Base-by-base conservation (phyloP, 1,284 basidiomycete genomes). In the Hypsizygus ulmarius region DNA sequence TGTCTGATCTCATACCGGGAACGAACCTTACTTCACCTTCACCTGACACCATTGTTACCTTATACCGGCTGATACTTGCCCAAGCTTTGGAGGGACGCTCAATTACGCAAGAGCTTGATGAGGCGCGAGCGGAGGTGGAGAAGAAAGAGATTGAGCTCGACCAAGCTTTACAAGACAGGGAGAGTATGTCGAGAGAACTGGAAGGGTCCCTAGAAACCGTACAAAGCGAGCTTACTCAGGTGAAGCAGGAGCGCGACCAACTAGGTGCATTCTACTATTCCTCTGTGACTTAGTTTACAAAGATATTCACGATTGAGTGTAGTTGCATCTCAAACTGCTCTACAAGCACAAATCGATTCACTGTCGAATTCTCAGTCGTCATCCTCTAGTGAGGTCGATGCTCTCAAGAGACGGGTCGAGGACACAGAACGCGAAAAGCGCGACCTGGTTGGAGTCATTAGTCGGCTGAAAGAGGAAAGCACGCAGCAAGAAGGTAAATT, bases 401-500 rank as follows among this genome's bases (percentile, higher is more conserved):
- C 67, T 2, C 62, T 88, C 32, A 81, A 75, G 55, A 74, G 68
- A 47, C 77, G 79, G 30, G 69, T 87, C 3, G 83, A 87, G 4
- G 84, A 90, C 56, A 75, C 77, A 1, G 87, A 91, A 55, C 75
- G 82, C 38, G 90, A 92, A 70, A 92, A 91, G 64, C 78, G 87
- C 21, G 87, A 90, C 52, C 74, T 92, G 42, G 71, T 93, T 32
- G 76, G 74, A 32, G 82, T 89, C 18, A 78, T 91, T 8, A 87
- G 81, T 62, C 76, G 87, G 44, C 63, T 89, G 49, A 84, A 87
- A 62, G 80, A 87, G 55, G 89, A 91, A 54, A 70, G 73, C 39
- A 59, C 74, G 11, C 81, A 87, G 59, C 77, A 82, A 45, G 85
- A 90, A 57, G 84, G 84, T 86, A 45, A 43, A 66, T 52, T 41